Conservation (phyloP, 2,329 filamentous ascomycete species). For the Tolypocladium ophioglossoides region DNA sequence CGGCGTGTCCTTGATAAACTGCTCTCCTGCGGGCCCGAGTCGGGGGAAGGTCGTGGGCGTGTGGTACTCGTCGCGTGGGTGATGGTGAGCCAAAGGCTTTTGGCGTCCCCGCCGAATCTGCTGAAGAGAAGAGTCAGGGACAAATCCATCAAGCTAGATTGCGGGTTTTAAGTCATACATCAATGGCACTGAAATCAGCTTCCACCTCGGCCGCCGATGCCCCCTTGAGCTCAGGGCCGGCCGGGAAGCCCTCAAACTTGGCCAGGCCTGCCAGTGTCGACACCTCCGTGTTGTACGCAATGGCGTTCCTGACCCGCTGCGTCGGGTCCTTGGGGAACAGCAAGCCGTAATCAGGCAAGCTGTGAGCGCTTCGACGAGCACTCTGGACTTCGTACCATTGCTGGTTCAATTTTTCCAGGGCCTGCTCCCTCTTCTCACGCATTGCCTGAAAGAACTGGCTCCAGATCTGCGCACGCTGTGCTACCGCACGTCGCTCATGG, state of each 20-base stretch:
- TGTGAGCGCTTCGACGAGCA: conserved; percentile 71
- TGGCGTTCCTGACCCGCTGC: conserved; percentile 72
- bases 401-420: conserved; percentile 71
- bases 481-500: conserved; percentile 64
- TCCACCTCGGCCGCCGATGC: conserved; percentile 67
- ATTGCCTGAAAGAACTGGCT: conserved; percentile 84
- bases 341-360: conserved; percentile 71
- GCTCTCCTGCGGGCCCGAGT: conserved; percentile 63
- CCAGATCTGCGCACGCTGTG: conserved; percentile 75
- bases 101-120: conserved; percentile 22
- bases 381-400: conserved; percentile 91
- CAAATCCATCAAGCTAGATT: background rate
- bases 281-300: conserved; percentile 91
- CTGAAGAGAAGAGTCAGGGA: conserved; percentile 17
- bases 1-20: conserved; percentile 79
- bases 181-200: conserved; percentile 81
- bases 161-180: conserved; percentile 38
- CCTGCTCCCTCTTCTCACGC: conserved; percentile 70
- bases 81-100: conserved; percentile 22
- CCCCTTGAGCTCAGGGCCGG: conserved; percentile 73
- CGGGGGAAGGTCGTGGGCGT: conserved; percentile 35
- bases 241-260: conserved; percentile 93
- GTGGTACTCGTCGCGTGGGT: conserved; percentile 28
- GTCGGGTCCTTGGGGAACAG: conserved; percentile 67
- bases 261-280: conserved; percentile 83